Evolutionary conservation across 2,329 filamentous ascomycete genomes (phyloP).

Genomic region (Tolypocladium paradoxum): DNA sequence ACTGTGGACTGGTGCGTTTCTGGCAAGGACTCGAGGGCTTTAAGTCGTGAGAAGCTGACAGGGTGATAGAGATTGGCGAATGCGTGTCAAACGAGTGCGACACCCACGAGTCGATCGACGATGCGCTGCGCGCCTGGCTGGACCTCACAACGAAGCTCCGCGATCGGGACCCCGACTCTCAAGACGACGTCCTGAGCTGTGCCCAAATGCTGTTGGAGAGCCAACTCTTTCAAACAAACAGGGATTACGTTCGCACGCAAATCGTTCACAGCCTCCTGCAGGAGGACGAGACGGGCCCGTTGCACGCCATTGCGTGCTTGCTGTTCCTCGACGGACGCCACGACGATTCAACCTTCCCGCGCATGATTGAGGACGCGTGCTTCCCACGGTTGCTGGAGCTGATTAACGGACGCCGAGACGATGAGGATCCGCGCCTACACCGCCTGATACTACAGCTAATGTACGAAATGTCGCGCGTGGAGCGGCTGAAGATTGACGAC

Average conservation of each 20-base stretch:
- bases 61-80: conserved; percentile 32
- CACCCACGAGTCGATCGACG: conserved; percentile 58
- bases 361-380: conserved; percentile 78
- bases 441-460: conserved; percentile 75
- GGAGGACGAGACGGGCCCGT: conserved; percentile 72
- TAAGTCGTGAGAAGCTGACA: conserved; percentile 4
- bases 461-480: conserved; percentile 94
- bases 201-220: conserved; percentile 70
- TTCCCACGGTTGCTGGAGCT: conserved; percentile 79
- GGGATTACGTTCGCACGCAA: conserved; percentile 82
- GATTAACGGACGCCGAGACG: conserved; percentile 53
- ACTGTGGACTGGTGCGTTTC: conserved; percentile 70
- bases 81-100: conserved; percentile 37
- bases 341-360: conserved; percentile 68
- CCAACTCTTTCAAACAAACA: conserved; percentile 60
- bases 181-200: conserved; percentile 72
- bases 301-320: conserved; percentile 75
- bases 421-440: conserved; percentile 62
- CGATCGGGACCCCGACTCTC: conserved; percentile 62
- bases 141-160: conserved; percentile 65
- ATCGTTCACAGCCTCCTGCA: conserved; percentile 78
- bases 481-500: conserved; percentile 67
- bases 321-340: conserved; percentile 77
- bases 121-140: conserved; percentile 76
- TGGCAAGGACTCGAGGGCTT: background rate